Evolutionary conservation across 2,329 filamentous ascomycete species (phyloP), one percentile per base, ranked within the genome.

Genomic region (Cladosporium sp.): DNA sequence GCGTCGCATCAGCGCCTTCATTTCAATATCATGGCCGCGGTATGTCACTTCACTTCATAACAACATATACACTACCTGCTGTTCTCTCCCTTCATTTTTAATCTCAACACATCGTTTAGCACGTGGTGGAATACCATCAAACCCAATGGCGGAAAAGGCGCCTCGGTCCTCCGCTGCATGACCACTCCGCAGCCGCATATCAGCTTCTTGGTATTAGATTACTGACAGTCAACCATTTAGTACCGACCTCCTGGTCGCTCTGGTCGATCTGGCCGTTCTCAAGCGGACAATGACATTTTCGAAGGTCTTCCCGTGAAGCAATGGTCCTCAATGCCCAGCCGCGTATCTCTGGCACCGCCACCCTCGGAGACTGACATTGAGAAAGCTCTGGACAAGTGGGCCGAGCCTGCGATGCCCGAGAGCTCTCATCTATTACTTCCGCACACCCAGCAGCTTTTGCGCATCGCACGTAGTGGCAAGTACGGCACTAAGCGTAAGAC

Each of bases 281-380:
- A 86, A 70, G 80, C 84, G 62, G 88, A 91, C 69, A 86, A 89
- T 75, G 89, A 90, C 80, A 82, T 88, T 58, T 84, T 87, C 58
- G 82, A 86, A 84, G 92, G 93, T 66, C 85, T 97, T 13, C 94
- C 94, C 18, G 90, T 97, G 65, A 90, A 93, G 74, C 92, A 96
- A 85, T 98, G 93, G 90, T 88, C 91, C 64, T 88, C 91, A 34
- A 65, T 69, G 28, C 63, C 66, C n/a, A 65, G 72, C 14, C 73
- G 72, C 26, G 67, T 76, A 14, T 76, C 74, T 23, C 68, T 76
- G 10, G 74, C 73, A 25, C 72, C 74, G 28, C 74, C 73, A 36
- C 69, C 69, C 13, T 67, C 70, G 21, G 73, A 75, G 54, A 66
- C 58, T 25, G 67, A 64, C 39, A 63, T 54, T 18, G 69, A 71